Evolutionary conservation across 176 grass and related monocot species (phyloP).

Genomic region (Eragrostis nindensis): DNA sequence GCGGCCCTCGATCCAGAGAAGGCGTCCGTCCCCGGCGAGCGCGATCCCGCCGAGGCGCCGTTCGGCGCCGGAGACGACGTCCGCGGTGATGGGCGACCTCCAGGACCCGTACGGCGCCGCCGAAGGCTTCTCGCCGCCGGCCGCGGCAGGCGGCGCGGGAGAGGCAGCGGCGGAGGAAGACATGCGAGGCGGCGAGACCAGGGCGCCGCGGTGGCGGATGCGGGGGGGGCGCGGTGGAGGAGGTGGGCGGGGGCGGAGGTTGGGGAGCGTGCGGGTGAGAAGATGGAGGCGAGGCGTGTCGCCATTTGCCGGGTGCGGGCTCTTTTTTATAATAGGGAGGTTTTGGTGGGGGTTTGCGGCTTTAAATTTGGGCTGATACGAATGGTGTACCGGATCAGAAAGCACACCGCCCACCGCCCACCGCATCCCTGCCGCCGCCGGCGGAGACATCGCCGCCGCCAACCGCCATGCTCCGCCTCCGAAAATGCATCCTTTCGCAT

Average conservation of each 20-base stretch:
- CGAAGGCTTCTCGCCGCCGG: constrained; percentile 34
- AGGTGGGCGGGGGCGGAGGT: neutral
- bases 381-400: too few species aligned
- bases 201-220: neutral
- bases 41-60: constrained; percentile 52
- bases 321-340: constrained; percentile 17
- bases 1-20: constrained; percentile 63
- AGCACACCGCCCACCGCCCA: too few species aligned
- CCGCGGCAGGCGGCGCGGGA: neutral
- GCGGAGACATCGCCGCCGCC: too few species aligned
- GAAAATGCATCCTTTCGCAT: too few species aligned
- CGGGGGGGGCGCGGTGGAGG: constrained; percentile 1
- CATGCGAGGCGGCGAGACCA: constrained; percentile 3
- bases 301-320: constrained; percentile 15
- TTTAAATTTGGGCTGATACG: neutral
- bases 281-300: constrained; percentile 37
- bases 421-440: too few species aligned
- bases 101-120: constrained; percentile 56
- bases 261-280: neutral
- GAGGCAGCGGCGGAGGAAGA: constrained; percentile 13
- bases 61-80: constrained; percentile 48
- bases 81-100: constrained; percentile 61
- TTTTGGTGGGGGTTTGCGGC: neutral
- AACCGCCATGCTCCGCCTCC: too few species aligned
- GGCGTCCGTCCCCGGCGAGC: constrained; percentile 44